Base-by-base conservation (phyloP, 2,329 filamentous ascomycete species). In the Biscogniauxia marginata region DNA sequence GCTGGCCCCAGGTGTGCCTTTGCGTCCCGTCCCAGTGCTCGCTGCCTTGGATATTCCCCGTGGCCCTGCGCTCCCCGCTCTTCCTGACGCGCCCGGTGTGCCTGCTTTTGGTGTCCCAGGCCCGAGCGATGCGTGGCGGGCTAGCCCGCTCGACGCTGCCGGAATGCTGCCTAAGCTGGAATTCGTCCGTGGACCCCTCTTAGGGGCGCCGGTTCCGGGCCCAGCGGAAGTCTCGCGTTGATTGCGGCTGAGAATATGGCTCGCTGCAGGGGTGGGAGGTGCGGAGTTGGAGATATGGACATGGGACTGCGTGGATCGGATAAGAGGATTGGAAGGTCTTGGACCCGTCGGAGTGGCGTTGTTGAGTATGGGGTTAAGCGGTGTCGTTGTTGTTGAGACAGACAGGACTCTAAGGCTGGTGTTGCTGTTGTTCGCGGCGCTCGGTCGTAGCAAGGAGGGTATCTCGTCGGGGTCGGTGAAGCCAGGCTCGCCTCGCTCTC, bases 381-480 rank as follows among this genome's bases (percentile, higher is more conserved):
- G 72, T 11, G 72, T 65, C 21, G 74, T 67, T 16, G 68, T 63
- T 5, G 71, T 67, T 21, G 72, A 65, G 39, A 74, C 63, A 8
- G 62, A 61, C 11, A 70, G 53, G 6, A 71, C 65, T 51, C 70
- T 76, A 46, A 75, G 73, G 49, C 75, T 72, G 11, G 75, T 72
- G 63, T 77, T 80, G 53, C 77, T 73, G 58, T 79, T 76, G 69
- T 84, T 84, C 51, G 82, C 78, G 45, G 81, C 78, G 67, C 81
- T 82, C 13, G 82, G 76, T 24, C 83, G 81, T n/a, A 88, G 71
- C 5, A 86, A 73, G 2, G 85, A 87, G 23, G 85, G 85, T 7
- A 87, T 77, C 68, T 85, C 83, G 64, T 87, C 84, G 30, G 83
- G 82, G 53, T 87, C 81, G 57, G 74, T 80, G 65, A 86, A 86